Conservation (phyloP, 768 basidiomycete species). For the Russula sp. region DNA sequence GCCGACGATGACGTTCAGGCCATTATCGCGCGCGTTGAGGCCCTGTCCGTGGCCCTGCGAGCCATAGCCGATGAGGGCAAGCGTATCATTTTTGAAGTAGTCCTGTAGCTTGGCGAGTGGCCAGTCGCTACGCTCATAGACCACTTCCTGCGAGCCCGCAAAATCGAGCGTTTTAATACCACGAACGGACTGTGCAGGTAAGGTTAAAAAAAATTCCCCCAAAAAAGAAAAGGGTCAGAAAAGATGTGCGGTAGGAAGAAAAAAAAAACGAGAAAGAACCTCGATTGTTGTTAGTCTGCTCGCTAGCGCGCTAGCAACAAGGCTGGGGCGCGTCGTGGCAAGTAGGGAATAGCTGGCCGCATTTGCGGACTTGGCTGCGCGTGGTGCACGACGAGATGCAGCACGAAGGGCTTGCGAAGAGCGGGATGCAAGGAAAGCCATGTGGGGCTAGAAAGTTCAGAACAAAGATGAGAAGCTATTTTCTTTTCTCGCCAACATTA, state of each 20-base stretch:
- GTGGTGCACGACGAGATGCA: constrained; percentile 63
- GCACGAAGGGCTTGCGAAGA: constrained; percentile 63
- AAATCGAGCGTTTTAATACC: constrained; percentile 96
- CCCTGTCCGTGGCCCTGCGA: constrained; percentile 99
- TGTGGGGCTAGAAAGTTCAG: constrained; percentile 31
- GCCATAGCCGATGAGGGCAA: constrained; percentile 98
- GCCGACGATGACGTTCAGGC: constrained; percentile 97
- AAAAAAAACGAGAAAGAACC: background rate
- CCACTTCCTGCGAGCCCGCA: constrained; percentile 88
- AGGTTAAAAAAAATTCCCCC: background rate
- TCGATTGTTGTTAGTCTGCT: constrained; percentile 16
- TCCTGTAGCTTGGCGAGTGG: constrained; percentile 96
- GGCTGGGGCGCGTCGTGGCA: constrained; percentile 39
- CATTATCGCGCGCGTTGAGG: constrained; percentile 98
- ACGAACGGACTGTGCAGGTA: constrained; percentile 50
- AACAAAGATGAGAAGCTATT: background rate
- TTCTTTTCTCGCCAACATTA: background rate
- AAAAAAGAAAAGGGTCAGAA: background rate
- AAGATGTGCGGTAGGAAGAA: constrained; percentile 1
- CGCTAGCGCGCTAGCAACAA: constrained; percentile 31
- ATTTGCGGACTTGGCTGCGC: constrained; percentile 47
- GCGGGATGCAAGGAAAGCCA: constrained; percentile 66
- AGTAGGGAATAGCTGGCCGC: constrained; percentile 63
- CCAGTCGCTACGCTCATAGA: constrained; percentile 98
- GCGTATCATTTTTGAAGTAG: constrained; percentile 99